Conservation (phyloP, 352 stramenopile genomes). For the Phytophthora rubi region DNA sequence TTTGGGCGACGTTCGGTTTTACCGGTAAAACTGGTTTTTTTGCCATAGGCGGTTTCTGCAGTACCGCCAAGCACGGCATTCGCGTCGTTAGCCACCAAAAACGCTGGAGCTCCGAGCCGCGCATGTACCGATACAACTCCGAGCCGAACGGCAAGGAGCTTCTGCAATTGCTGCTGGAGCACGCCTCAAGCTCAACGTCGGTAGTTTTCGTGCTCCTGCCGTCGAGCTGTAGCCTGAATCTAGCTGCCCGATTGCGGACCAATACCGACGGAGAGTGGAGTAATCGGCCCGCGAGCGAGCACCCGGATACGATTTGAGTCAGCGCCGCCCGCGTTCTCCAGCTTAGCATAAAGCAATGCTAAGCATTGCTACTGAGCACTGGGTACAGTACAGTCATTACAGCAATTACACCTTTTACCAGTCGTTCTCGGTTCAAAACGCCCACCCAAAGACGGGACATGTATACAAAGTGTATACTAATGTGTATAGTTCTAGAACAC, state of each 20-base stretch:
- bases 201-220: background rate
- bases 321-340: background rate
- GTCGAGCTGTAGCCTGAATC: constrained; percentile 12
- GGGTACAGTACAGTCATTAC: too few species aligned
- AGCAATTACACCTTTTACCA: too few species aligned
- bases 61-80: constrained; percentile 26
- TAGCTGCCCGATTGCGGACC: constrained; percentile 22
- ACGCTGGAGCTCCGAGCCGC: background rate
- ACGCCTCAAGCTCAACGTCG: background rate
- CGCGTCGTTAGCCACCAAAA: constrained; percentile 25
- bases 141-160: background rate
- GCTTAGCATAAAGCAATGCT: too few species aligned
- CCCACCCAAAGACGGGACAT: too few species aligned
- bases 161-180: background rate
- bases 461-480: too few species aligned
- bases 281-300: constrained; percentile 17
- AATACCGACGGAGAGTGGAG: constrained; percentile 12
- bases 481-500: too few species aligned
- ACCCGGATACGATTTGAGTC: constrained; percentile 4
- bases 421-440: too few species aligned
- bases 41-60: background rate
- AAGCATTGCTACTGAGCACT: too few species aligned
- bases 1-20: too few species aligned
- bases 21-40: too few species aligned
- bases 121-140: background rate